phyloP scores from a whole-genome alignment of 805 yeast genomes.

The Wickerhamomyces mucosus region DNA sequence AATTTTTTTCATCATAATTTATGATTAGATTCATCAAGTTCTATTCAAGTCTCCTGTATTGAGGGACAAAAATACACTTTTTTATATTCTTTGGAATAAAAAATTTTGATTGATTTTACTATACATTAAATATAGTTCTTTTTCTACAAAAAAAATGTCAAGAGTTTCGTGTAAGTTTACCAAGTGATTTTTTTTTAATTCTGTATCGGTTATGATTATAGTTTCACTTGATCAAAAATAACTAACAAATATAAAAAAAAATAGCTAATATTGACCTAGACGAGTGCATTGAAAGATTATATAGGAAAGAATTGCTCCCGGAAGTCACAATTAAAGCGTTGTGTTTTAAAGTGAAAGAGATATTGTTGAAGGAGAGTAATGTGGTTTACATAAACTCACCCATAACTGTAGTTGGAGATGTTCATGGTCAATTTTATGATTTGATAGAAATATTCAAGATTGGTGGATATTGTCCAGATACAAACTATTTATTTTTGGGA shows the following conservation, averaged over 20 bases:
- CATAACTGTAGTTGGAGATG: slow-evolving; percentile 93
- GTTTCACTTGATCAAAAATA: not conserved
- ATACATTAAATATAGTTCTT: too few relatives aligned
- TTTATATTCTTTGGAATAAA: too few relatives aligned
- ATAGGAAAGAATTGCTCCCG: slow-evolving; percentile 56
- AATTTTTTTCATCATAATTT: too few relatives aligned
- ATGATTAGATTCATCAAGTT: too few relatives aligned
- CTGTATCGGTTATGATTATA: too few relatives aligned
- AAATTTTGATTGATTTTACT: too few relatives aligned
- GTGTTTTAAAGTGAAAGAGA: slow-evolving; percentile 76
- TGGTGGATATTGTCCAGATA: slow-evolving; percentile 89
- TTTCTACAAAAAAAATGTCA: too few relatives aligned
- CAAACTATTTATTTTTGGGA: slow-evolving; percentile 87
- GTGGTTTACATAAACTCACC: slow-evolving; percentile 81
- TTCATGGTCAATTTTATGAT: slow-evolving; percentile 96
- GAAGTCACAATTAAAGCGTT: slow-evolving; percentile 62
- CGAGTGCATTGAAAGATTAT: slow-evolving; percentile 57
- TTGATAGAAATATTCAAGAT: slow-evolving; percentile 84
- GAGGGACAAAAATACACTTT: too few relatives aligned
- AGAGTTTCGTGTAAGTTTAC: not conserved
- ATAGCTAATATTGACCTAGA: slow-evolving; percentile 40
- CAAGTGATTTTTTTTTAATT: not conserved
- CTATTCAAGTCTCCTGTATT: too few relatives aligned
- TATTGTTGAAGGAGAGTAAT: slow-evolving; percentile 71
- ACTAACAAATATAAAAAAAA: not conserved